These are phyloP conservation scores for Talaromyces stipitatus DNA, from an alignment of 495 filamentous ascomycete species.

Conservation along the genomic window DNA sequence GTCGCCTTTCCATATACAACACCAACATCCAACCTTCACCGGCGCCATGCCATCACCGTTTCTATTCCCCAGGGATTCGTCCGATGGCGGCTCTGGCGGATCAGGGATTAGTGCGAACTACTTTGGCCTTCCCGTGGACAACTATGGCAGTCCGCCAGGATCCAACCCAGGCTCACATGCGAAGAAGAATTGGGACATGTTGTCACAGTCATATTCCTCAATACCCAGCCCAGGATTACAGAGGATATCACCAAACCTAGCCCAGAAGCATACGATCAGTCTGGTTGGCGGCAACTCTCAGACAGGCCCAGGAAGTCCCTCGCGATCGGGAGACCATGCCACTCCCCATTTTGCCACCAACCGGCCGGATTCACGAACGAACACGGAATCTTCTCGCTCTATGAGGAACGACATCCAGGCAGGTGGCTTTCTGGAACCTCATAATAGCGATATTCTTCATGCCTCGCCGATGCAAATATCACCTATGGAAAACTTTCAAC, in stretches of 20 bases:
- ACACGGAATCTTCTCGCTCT: neutral
- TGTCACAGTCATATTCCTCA: slow-evolving; percentile 59
- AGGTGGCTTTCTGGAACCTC: neutral
- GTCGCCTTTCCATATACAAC: slow-evolving; percentile 21
- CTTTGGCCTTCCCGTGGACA: slow-evolving; percentile 66
- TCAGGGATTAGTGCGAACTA: slow-evolving; percentile 64
- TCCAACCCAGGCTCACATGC: slow-evolving; percentile 47
- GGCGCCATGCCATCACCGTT: slow-evolving; percentile 22
- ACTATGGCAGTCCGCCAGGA: slow-evolving; percentile 47
- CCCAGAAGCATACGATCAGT: neutral
- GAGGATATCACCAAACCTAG: slow-evolving; percentile 61
- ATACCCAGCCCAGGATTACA: slow-evolving; percentile 61
- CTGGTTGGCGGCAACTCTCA: neutral
- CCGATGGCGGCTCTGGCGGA: slow-evolving; percentile 24
- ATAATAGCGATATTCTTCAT: neutral
- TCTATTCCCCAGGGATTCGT: slow-evolving; percentile 1
- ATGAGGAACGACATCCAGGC: neutral
- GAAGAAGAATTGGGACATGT: slow-evolving; percentile 64
- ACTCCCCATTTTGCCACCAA: neutral
- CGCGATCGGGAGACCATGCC: neutral
- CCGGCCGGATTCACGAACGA: neutral
- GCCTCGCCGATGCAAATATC: neutral
- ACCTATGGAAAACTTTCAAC: neutral
- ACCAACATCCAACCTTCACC: slow-evolving; percentile 35
- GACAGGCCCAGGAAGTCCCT: neutral